Percentiles rank a stretch among this genome's conserved stretches.
Evolutionary conservation across 2,329 filamentous ascomycete genomes (phyloP).

Genomic region (Paecilomyces sp.): DNA sequence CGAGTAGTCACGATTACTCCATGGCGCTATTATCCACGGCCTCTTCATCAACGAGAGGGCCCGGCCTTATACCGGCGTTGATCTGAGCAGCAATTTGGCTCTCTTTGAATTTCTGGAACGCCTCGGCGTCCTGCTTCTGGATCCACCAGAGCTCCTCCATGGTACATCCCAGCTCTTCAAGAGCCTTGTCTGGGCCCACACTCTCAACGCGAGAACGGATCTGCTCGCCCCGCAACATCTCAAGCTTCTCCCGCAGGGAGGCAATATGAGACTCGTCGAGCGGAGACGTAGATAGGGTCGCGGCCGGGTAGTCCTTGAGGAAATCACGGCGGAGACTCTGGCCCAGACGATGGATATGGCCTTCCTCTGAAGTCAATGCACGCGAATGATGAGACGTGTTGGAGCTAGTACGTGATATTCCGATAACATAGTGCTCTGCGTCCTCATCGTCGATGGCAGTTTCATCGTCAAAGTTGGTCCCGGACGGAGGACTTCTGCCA

Average conservation of each 20-base stretch:
- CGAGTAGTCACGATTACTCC: background rate
- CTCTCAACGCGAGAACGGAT: slow-evolving; percentile 32
- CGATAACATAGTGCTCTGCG: slow-evolving; percentile 34
- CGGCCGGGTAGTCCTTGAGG: slow-evolving; percentile 37
- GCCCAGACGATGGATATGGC: slow-evolving; percentile 61
- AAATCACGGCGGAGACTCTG: slow-evolving; percentile 60
- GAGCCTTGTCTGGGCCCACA: slow-evolving; percentile 31
- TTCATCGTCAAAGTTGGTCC: slow-evolving; percentile 22
- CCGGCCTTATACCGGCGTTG: slow-evolving; percentile 28
- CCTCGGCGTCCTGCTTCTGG: slow-evolving; percentile 36
- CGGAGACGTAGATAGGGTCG: slow-evolving; percentile 24
- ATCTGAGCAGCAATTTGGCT: slow-evolving; percentile 41
- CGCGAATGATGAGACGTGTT: slow-evolving; percentile 62
- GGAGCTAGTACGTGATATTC: slow-evolving; percentile 54
- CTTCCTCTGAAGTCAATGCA: slow-evolving; percentile 61
- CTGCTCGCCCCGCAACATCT: slow-evolving; percentile 35
- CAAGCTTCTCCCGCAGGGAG: slow-evolving; percentile 36
- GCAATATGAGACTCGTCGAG: slow-evolving; percentile 39
- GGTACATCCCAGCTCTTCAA: slow-evolving; percentile 37
- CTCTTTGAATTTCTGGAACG: slow-evolving; percentile 37
- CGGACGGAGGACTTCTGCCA: slow-evolving; percentile 24
- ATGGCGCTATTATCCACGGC: background rate
- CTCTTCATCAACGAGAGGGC: slow-evolving; percentile 7
- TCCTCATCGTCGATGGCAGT: slow-evolving; percentile 34
- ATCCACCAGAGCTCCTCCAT: slow-evolving; percentile 39